These are phyloP conservation scores for Thalia dealbata DNA, from an alignment of 176 grass and related monocot genomes.

Conservation along the genomic window DNA sequence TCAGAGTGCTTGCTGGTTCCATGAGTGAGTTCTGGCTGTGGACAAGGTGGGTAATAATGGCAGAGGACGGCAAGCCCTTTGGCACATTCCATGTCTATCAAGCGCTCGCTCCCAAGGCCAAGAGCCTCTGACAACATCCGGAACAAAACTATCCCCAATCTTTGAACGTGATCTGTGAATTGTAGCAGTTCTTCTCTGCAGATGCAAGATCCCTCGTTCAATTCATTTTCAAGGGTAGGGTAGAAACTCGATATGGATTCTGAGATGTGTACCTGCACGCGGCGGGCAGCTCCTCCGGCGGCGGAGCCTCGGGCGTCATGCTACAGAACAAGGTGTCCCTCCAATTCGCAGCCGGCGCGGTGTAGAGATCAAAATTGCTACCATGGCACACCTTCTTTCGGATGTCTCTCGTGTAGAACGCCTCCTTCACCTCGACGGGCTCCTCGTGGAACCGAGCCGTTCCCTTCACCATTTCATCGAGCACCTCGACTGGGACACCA, in stretches of 20 bases:
- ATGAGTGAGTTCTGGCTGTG: constrained; percentile 37
- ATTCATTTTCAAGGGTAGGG: background rate
- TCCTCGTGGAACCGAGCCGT: constrained; percentile 34
- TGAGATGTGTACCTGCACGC: constrained; percentile 19
- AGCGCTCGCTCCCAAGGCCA: constrained; percentile 6
- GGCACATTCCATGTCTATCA: constrained; percentile 27
- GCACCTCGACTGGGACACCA: constrained; percentile 15
- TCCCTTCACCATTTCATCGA: constrained; percentile 28
- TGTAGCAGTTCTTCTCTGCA: constrained; percentile 20
- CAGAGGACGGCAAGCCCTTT: constrained; percentile 8
- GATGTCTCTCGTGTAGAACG: constrained; percentile 40
- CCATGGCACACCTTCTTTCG: constrained; percentile 17
- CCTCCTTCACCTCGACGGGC: constrained; percentile 20
- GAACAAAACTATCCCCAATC: constrained; percentile 22
- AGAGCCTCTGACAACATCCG: constrained; percentile 44
- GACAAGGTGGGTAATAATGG: constrained; percentile 53
- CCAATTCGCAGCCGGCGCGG: constrained; percentile 35
- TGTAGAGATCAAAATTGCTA: constrained; percentile 42
- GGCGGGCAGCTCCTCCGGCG: constrained; percentile 20
- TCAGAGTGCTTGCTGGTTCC: constrained; percentile 36
- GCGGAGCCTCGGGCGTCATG: constrained; percentile 19
- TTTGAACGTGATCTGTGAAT: constrained; percentile 8
- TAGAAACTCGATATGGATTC: background rate
- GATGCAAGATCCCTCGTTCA: background rate
- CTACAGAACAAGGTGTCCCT: constrained; percentile 33